A percentile compares a stretch with the other conserved stretches of the same genome.
phyloP scores from a whole-genome alignment of 306 rosid genomes.

The Datisca glomerata region DNA sequence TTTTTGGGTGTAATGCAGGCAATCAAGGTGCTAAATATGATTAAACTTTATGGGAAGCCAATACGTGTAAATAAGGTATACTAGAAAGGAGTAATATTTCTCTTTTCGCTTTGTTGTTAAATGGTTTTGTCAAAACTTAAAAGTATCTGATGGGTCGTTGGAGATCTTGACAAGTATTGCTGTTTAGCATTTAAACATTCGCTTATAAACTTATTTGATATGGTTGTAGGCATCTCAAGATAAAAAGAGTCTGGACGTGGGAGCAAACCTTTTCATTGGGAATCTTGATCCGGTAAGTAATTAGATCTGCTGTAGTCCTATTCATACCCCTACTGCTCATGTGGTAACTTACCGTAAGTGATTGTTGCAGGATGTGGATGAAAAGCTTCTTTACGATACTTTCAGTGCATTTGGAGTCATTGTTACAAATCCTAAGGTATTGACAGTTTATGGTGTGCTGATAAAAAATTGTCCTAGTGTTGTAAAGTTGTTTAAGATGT shows the following conservation, averaged over 20 bases:
- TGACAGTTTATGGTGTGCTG: no score
- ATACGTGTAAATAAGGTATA: conserved; percentile 90
- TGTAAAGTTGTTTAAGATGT: no score
- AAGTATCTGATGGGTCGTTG: background rate
- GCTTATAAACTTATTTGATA: conserved; percentile 2
- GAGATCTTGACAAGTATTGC: no score
- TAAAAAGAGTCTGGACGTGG: conserved; percentile 94
- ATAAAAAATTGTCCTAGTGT: no score
- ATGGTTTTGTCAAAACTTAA: no score
- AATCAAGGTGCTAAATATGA: conserved; percentile 94
- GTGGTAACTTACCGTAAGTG: conserved; percentile 5
- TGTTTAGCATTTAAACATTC: no score
- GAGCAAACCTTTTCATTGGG: conserved; percentile 94
- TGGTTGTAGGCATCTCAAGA: conserved; percentile 86
- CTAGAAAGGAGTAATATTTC: background rate
- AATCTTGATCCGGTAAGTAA: conserved; percentile 86
- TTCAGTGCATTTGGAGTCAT: conserved; percentile 99
- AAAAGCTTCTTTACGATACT: conserved; percentile 89
- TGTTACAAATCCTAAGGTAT: conserved; percentile 94
- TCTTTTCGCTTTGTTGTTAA: background rate
- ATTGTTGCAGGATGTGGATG: conserved; percentile 84
- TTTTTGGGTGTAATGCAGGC: conserved; percentile 38
- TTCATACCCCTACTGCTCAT: background rate
- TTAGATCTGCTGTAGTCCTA: conserved; percentile 3
- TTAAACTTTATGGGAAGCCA: conserved; percentile 91